Evolutionary conservation across 2,329 filamentous ascomycete genomes (phyloP), one percentile per base, ranked within the genome.

Genomic region (Fusarium proliferatum): DNA sequence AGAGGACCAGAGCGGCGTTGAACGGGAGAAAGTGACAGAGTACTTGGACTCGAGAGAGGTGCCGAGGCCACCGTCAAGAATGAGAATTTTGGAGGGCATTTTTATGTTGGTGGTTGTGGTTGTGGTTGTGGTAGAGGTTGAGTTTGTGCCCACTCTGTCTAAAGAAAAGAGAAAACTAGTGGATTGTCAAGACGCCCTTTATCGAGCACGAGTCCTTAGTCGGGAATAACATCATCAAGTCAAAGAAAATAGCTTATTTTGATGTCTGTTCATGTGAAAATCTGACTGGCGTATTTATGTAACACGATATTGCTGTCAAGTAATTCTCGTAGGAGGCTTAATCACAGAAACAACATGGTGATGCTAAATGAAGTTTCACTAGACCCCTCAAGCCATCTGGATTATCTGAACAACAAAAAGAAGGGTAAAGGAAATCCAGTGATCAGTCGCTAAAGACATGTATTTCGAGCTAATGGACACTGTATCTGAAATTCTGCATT

Each of bases 51-150:
- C 87, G 6, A 93, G 88, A 1, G 90, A 89, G 6, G 91, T 93
- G 39, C 91, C 91, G 28, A 93, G 86, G 12, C 91, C 91, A 60
- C 91, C 91, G 77, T 93, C 91, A 43, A 93, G 86, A 55, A 93
- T 81, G 69, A 85, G 80, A 67, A 88, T 77, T 45, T 76, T 69
- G 76, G 80, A 55, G 30, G 78, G 71, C 76, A 74, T 78, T 78
- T 69, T 45, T 39, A 21, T 42, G 42, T 53, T 17, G 30, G 13
- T 70, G 41, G 46, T 68, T 63, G 65, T 60, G 63, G 55, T 56
- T 33, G 30, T 4, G 30, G 11, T 33, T 33, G 33, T 13, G 26
- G 13, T 48, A 53, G 41, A 30, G 36, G 26, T 36, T 64, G 51
- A 60, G 51, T 59, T 69, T 51, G 59, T 72, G 63, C 49, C 69